Percentiles rank a stretch among this genome's conserved stretches.
phyloP scores from a whole-genome alignment of 1,139 yeast genomes.

The Taphrina pruni region DNA sequence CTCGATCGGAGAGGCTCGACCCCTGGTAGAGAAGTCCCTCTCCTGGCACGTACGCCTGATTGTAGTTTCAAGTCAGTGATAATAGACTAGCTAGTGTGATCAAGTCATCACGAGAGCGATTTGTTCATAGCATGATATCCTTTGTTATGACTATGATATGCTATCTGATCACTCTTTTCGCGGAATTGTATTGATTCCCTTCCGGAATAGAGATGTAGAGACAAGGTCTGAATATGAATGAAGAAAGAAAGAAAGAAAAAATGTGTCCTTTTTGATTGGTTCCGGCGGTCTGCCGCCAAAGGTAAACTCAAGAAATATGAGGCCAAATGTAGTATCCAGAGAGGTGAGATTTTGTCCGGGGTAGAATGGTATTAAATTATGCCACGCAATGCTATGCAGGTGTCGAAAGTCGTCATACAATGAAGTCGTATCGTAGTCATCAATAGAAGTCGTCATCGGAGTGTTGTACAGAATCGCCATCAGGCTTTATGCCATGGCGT shows the following conservation, averaged over 20 bases:
- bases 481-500: conserved; percentile 8
- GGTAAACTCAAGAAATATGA: not conserved
- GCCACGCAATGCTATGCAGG: conserved; percentile 17
- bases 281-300: no score
- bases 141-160: no score
- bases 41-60: no score
- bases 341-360: not conserved
- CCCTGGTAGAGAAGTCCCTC: no score
- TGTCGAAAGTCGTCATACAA: not conserved
- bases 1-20: no score
- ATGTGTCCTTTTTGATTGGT: no score
- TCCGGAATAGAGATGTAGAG: not conserved
- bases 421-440: conserved; percentile 1
- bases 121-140: not conserved
- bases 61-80: no score
- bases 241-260: conserved; percentile 1
- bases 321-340: not conserved
- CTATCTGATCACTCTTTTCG: no score
- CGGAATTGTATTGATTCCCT: no score
- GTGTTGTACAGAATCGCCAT: not conserved
- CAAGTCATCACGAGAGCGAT: no score
- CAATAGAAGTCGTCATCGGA: conserved; percentile 3
- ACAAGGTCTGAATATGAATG: not conserved
- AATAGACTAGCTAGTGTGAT: no score
- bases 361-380: conserved; percentile 1